Base-by-base conservation (phyloP, 768 basidiomycete genomes). In the Tephrocybe sp. region DNA sequence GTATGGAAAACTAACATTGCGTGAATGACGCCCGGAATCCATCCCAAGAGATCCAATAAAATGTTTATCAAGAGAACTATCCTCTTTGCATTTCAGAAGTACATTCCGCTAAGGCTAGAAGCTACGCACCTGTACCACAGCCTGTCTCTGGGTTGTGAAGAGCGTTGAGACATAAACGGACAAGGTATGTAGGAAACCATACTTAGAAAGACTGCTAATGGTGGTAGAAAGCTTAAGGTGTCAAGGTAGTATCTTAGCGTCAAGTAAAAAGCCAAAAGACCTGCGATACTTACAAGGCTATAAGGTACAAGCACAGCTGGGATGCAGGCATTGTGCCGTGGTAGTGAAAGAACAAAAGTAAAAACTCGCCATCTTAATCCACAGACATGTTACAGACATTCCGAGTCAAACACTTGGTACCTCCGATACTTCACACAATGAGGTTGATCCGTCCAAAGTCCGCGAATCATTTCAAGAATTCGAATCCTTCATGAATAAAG, bases 1-100 rank as follows among this genome's bases (percentile, higher is more conserved):
- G 3, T 7, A 26, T 7, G 26, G 7, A 26, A 26, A 20, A 56
- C 69, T 20, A 31, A 78, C 77, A 75, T 79, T 14, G 78, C 76
- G 56, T 82, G 79, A 41, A 80, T 60, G 5, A 79, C 69, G 30
- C 78, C 79, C 14, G 79, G 79, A 45, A 80, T 73, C 78, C 78
- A 82, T 38, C 74, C 78, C 12, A 80, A 62, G 22, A 78, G 62
- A 56, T 64, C 68, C 10, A 76, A 57, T 2, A 68, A 54, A 39
- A 73, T 63, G 51, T 76, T 74, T 46, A 73, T 71, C 54, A 64
- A 65, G 39, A 73, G 60, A 50, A 72, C 71, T 69, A 22, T 14
- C 11, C 10, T 47, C 16, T 11, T 4, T 20, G 14, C n/a, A 39
- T 19, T 48, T 47, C 5, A n/a, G 20, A 31, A 32, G 9, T 8